phyloP scores from a whole-genome alignment of 2,329 filamentous ascomycete genomes.

The Colletotrichum siamense region DNA sequence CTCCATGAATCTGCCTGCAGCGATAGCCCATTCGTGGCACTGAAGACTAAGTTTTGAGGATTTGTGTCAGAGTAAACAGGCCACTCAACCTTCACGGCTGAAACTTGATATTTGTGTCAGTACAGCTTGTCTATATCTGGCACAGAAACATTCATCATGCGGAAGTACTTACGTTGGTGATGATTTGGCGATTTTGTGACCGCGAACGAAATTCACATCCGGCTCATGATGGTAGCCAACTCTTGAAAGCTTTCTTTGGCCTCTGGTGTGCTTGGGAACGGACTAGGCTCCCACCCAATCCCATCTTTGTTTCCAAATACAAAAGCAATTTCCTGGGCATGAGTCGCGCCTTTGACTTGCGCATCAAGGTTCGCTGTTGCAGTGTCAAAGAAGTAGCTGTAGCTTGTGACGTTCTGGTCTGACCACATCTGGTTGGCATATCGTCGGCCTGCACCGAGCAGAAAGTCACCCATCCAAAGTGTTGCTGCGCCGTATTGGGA shows the following conservation, averaged over 20 bases:
- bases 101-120: fast-evolving
- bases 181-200: neutral
- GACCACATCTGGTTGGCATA: neutral
- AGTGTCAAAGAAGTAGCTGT: neutral
- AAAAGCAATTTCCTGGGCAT: neutral
- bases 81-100: neutral
- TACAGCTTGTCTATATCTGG: fast-evolving
- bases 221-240: neutral
- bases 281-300: neutral
- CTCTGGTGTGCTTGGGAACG: fast-evolving
- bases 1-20: too few relatives aligned
- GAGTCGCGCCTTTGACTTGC: neutral
- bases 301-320: neutral
- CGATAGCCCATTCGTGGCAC: too few relatives aligned
- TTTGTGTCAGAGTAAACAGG: fast-evolving
- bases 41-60: neutral
- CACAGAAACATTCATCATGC: fast-evolving
- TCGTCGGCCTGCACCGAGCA: neutral
- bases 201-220: neutral
- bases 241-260: fast-evolving
- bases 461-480: neutral
- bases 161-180: neutral
- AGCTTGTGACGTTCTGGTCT: neutral
- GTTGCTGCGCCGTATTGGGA: neutral
- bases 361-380: neutral